phyloP scores from a whole-genome alignment of 129 eudicot species.

The Calendula officinalis region DNA sequence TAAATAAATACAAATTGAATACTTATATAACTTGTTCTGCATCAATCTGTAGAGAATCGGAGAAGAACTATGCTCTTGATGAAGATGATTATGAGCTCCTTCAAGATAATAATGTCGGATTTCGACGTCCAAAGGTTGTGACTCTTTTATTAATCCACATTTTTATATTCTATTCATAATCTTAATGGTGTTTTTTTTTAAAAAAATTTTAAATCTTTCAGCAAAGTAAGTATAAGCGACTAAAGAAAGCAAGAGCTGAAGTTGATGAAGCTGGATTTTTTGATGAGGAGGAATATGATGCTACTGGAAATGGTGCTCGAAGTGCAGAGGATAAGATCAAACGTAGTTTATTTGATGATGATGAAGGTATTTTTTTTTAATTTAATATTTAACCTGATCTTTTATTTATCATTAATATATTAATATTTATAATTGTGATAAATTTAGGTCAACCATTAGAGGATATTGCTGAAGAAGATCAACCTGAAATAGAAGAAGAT shows the following conservation, averaged over 20 bases:
- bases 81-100: slow-evolving; percentile 97
- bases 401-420: not conserved
- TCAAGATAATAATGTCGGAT: slow-evolving; percentile 71
- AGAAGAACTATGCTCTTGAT: slow-evolving; percentile 72
- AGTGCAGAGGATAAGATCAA: slow-evolving; percentile 71
- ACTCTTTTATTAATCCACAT: slow-evolving; percentile 18
- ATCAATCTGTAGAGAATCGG: slow-evolving; percentile 53
- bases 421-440: not conserved
- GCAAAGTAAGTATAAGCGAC: slow-evolving; percentile 83
- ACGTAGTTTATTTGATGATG: slow-evolving; percentile 77
- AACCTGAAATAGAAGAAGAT: slow-evolving; percentile 65
- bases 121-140: slow-evolving; percentile 64
- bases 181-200: not conserved
- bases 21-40: slow-evolving; percentile 9
- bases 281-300: slow-evolving; percentile 65
- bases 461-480: slow-evolving; percentile 86
- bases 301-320: slow-evolving; percentile 53
- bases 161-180: slow-evolving; percentile 12
- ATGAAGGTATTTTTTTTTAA: slow-evolving; percentile 46
- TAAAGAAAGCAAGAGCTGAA: slow-evolving; percentile 80
- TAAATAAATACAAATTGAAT: not conserved
- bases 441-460: slow-evolving; percentile 53
- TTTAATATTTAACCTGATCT: not conserved
- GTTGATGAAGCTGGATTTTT: slow-evolving; percentile 65
- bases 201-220: no score